phyloP scores from a whole-genome alignment of 805 yeast species.

The Starmerella stellata region DNA sequence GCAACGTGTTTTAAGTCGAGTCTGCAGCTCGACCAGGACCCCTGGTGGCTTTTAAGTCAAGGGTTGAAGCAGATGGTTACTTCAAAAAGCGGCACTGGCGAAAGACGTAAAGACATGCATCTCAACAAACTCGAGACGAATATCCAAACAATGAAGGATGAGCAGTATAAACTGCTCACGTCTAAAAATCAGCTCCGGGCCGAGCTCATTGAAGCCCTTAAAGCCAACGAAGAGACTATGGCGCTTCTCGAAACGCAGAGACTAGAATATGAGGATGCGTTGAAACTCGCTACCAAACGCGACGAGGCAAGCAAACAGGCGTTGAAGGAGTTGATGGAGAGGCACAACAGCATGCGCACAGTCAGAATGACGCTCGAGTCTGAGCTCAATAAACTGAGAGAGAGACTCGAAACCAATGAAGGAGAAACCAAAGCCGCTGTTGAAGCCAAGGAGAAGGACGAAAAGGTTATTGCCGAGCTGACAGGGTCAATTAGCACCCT shows the following conservation, averaged over 20 bases:
- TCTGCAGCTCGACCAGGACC: constrained; percentile 32
- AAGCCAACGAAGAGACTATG: constrained; percentile 22
- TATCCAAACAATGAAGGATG: constrained; percentile 17
- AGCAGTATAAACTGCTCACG: constrained; percentile 21
- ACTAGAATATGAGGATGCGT: constrained; percentile 5
- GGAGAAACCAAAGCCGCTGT: background rate
- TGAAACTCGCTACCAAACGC: constrained; percentile 5
- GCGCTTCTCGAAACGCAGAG: constrained; percentile 18
- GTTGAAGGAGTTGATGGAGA: constrained; percentile 7
- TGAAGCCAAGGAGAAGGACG: background rate
- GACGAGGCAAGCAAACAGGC: constrained; percentile 12
- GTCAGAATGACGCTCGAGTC: too few relatives aligned
- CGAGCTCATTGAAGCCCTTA: constrained; percentile 23
- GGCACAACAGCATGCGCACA: constrained; percentile 3
- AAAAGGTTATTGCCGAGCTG: too few relatives aligned
- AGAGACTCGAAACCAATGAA: background rate
- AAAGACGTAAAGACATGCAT: constrained; percentile 14
- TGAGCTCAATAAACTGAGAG: too few relatives aligned
- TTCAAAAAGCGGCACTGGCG: constrained; percentile 23
- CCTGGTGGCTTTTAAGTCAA: constrained; percentile 64
- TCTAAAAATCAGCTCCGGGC: constrained; percentile 25
- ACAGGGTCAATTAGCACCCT: too few relatives aligned
- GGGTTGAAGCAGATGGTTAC: constrained; percentile 58
- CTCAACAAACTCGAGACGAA: constrained; percentile 22
- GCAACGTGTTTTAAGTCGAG: constrained; percentile 42